These are phyloP conservation scores for Puccinia triticina DNA, from an alignment of 1,284 basidiomycete genomes.

Conservation along the genomic window DNA sequence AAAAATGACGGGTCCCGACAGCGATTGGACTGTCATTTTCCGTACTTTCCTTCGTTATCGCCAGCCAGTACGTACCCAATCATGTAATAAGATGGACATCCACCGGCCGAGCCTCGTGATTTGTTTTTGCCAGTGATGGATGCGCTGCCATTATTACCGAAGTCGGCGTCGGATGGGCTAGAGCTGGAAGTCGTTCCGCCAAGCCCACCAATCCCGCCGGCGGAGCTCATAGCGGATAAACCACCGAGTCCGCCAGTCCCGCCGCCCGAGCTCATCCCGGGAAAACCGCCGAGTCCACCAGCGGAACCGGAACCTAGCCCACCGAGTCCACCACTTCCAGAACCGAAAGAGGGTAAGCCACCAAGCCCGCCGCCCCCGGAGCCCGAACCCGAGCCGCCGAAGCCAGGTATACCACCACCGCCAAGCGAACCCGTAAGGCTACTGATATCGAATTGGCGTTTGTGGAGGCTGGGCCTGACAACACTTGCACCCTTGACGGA, in stretches of 20 bases:
- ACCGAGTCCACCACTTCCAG: neutral
- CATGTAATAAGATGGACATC: constrained; percentile 17
- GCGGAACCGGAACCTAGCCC: neutral
- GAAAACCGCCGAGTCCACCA: neutral
- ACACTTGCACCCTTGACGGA: neutral
- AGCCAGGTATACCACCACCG: neutral
- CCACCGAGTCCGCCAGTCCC: neutral
- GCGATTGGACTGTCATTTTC: neutral
- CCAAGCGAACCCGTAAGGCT: neutral
- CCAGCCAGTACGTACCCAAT: constrained; percentile 7
- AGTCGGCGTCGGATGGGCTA: too few species aligned
- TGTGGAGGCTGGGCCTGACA: neutral
- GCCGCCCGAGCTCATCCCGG: neutral
- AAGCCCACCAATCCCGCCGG: too few species aligned
- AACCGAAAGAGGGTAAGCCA: neutral
- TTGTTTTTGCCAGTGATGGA: neutral
- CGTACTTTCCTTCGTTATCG: too few species aligned
- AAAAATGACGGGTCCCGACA: neutral
- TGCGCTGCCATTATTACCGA: neutral
- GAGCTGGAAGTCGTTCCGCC: neutral
- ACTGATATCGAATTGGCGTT: constrained; percentile 2
- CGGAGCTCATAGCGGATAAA: neutral
- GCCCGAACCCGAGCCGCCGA: neutral
- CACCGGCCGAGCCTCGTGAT: neutral
- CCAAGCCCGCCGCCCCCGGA: neutral